Evolutionary conservation across 2,329 filamentous ascomycete genomes (phyloP).

Genomic region (Xylariaceae sp.): DNA sequence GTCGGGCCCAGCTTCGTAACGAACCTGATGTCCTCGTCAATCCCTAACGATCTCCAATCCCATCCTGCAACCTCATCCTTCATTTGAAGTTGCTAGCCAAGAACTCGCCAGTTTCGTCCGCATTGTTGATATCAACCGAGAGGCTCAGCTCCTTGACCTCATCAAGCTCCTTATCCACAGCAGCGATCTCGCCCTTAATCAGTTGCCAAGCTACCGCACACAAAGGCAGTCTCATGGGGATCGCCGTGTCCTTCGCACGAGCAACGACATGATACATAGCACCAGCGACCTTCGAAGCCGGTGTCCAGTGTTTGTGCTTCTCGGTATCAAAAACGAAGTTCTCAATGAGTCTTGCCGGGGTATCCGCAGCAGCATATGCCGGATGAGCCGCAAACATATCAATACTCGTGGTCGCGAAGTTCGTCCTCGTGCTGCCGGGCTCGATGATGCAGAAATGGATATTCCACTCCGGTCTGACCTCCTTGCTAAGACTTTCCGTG

Average conservation of each 20-base stretch:
- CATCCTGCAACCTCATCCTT: background rate
- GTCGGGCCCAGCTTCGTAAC: background rate
- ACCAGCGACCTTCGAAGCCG: slow-evolving; percentile 12
- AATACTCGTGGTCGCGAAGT: slow-evolving; percentile 13
- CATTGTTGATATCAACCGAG: slow-evolving; percentile 19
- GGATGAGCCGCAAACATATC: slow-evolving; percentile 12
- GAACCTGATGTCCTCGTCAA: background rate
- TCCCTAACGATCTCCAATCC: background rate
- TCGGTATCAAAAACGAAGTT: slow-evolving; percentile 9
- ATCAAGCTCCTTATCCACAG: slow-evolving; percentile 18
- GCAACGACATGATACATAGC: slow-evolving; percentile 21
- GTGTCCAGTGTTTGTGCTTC: slow-evolving; percentile 16
- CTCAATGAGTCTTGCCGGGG: slow-evolving; percentile 13
- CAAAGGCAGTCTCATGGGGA: slow-evolving; percentile 17
- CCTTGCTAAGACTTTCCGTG: slow-evolving; percentile 21
- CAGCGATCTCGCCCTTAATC: slow-evolving; percentile 15
- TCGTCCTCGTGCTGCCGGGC: slow-evolving; percentile 18
- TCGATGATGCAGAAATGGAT: slow-evolving; percentile 25
- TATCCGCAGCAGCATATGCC: slow-evolving; percentile 16
- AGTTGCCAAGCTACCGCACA: slow-evolving; percentile 16
- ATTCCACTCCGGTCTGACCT: slow-evolving; percentile 21
- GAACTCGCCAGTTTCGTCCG: slow-evolving; percentile 13
- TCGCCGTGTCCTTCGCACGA: slow-evolving; percentile 7
- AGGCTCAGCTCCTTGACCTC: slow-evolving; percentile 17
- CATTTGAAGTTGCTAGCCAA: slow-evolving; percentile 3